Evolutionary conservation across 768 basidiomycete genomes (phyloP).

Genomic region (Suillus paluster): DNA sequence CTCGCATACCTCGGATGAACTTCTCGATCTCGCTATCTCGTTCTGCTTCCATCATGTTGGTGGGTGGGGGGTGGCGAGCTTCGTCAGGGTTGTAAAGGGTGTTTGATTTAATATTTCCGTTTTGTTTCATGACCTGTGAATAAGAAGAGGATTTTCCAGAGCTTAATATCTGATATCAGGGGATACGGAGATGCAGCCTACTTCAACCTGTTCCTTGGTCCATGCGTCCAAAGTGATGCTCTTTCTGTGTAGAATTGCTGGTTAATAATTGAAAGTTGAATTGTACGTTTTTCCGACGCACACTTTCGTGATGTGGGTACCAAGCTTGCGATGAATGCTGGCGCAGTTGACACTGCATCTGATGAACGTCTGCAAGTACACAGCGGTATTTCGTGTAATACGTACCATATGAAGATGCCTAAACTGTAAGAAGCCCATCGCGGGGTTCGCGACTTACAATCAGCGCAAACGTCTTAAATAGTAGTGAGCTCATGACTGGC

Average conservation of each 20-base stretch:
- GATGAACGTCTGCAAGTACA: constrained; percentile 14
- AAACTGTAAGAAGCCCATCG: constrained; percentile 91
- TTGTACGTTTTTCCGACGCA: constrained; percentile 41
- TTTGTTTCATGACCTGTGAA: constrained; percentile 71
- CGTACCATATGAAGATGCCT: constrained; percentile 87
- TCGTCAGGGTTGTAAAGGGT: constrained; percentile 84
- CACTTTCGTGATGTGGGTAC: constrained; percentile 94
- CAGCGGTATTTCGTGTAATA: constrained; percentile 6
- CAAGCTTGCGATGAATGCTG: constrained; percentile 91
- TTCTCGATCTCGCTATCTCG: constrained; percentile 91
- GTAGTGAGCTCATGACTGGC: constrained; percentile 16
- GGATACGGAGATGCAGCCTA: constrained; percentile 37
- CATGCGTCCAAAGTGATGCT: constrained; percentile 88
- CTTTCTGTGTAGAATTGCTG: constrained; percentile 57
- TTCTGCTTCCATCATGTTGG: constrained; percentile 76
- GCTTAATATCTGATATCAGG: constrained; percentile 8
- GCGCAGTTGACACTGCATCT: constrained; percentile 77
- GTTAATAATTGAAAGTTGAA: neutral
- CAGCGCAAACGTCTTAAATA: constrained; percentile 80
- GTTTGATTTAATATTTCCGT: constrained; percentile 86
- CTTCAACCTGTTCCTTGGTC: constrained; percentile 89
- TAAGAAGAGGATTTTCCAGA: constrained; percentile 18
- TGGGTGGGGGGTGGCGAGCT: constrained; percentile 77
- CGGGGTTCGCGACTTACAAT: constrained; percentile 86
- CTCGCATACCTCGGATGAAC: constrained; percentile 76